These are phyloP conservation scores for Citrus hindsii DNA, from an alignment of 345 rosid species.

Conservation along the genomic window DNA sequence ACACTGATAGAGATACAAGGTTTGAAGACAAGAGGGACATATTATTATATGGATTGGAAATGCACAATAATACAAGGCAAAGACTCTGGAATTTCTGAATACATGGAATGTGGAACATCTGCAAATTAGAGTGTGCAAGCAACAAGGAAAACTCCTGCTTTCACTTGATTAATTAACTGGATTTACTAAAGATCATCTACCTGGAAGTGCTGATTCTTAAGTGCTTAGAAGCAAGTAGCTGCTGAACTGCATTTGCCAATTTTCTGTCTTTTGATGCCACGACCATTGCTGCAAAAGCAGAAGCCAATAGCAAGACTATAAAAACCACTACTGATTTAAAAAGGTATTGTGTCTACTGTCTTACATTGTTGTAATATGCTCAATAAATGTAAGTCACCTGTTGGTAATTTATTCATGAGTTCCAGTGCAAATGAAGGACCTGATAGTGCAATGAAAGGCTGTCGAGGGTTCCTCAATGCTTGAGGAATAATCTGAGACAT, in stretches of 20 bases:
- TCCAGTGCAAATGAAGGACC: constrained; percentile 93
- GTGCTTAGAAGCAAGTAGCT: constrained; percentile 76
- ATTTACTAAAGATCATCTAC: constrained; percentile 32
- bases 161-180: neutral
- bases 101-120: neutral
- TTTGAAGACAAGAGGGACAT: neutral
- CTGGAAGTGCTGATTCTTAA: constrained; percentile 88
- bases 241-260: constrained; percentile 74
- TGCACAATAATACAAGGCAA: neutral
- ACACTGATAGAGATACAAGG: neutral
- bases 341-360: neutral
- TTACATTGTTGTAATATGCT: neutral
- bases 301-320: neutral
- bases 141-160: neutral
- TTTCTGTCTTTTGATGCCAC: constrained; percentile 87
- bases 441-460: constrained; percentile 82
- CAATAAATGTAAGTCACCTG: constrained; percentile 41
- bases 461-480: constrained; percentile 69
- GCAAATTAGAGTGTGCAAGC: neutral
- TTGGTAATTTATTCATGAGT: constrained; percentile 82
- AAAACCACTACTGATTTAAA: constrained; percentile 7
- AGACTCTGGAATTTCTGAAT: constrained; percentile 6
- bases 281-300: constrained; percentile 74
- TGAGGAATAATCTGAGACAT: constrained; percentile 92
- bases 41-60: neutral